A percentile compares a stretch with the other conserved stretches of the same genome.
Conservation (phyloP, 345 rosid genomes). For the Microcos paniculata region DNA sequence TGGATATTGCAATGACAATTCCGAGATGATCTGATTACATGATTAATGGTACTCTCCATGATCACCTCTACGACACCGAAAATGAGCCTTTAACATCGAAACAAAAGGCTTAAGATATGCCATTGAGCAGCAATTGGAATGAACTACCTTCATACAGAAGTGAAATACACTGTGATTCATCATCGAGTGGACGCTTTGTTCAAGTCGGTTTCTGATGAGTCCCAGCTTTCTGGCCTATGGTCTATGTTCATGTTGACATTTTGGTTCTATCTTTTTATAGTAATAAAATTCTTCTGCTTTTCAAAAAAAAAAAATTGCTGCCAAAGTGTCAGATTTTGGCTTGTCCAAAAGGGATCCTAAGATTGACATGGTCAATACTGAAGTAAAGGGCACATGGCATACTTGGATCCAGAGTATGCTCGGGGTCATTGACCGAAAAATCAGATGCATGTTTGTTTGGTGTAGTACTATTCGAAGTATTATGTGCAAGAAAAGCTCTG, state of each 20-base stretch:
- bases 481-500: conserved; percentile 61
- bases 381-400: conserved; percentile 56
- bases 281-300: no score
- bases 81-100: background rate
- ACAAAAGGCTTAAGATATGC: background rate
- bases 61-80: background rate
- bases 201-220: no score
- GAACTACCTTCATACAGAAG: background rate
- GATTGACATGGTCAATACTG: conserved; percentile 24
- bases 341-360: background rate
- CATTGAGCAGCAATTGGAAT: background rate
- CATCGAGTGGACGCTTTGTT: no score
- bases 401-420: conserved; percentile 61
- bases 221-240: no score
- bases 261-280: no score
- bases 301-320: background rate
- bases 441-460: conserved; percentile 67
- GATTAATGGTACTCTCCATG: background rate
- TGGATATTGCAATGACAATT: background rate
- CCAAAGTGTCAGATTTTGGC: background rate
- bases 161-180: background rate
- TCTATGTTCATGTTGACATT: no score
- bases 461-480: conserved; percentile 54
- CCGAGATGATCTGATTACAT: background rate
- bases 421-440: conserved; percentile 58